A percentile compares a stretch with the other conserved stretches of the same genome.
phyloP scores from a whole-genome alignment of 202 grass and related monocot genomes.

The Zoysia matrella region DNA sequence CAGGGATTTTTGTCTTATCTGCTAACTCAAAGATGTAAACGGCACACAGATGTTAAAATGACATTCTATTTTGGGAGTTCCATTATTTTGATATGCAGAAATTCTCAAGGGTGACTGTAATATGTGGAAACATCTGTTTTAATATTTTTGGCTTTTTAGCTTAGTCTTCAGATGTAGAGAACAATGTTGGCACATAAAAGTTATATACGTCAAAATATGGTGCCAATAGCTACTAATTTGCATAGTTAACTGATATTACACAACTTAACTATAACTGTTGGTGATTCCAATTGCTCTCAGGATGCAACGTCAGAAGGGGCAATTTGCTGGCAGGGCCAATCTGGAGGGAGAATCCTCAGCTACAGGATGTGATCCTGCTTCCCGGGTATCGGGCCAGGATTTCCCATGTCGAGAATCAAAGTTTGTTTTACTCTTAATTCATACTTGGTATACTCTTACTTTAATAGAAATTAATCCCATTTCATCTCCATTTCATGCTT shows the following conservation, averaged over 20 bases:
- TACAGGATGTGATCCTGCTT: constrained; percentile 58
- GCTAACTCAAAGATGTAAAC: background rate
- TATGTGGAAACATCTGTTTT: background rate
- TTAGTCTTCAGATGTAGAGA: constrained; percentile 12
- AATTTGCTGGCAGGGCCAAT: constrained; percentile 89
- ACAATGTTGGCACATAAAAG: constrained; percentile 14
- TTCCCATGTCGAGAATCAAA: constrained; percentile 64
- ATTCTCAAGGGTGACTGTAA: background rate
- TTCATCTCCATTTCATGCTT: constrained; percentile 31
- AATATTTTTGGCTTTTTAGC: background rate
- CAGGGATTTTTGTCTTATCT: background rate
- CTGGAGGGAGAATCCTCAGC: constrained; percentile 58
- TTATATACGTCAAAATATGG: constrained; percentile 13
- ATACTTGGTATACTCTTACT: constrained; percentile 30
- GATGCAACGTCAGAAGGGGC: constrained; percentile 90
- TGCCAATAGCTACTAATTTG: constrained; percentile 21
- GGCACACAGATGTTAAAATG: constrained; percentile 17
- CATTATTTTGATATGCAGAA: background rate
- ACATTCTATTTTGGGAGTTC: background rate
- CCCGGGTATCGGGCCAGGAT: constrained; percentile 54
- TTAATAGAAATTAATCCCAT: constrained; percentile 34
- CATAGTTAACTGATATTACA: background rate
- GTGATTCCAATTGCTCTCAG: constrained; percentile 53
- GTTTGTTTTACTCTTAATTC: constrained; percentile 48
- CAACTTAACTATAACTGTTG: constrained; percentile 11